Evolutionary conservation across 164 flowering plant genomes (phyloP), one percentile per base, ranked within the genome.

Genomic region (Berberis thunbergii): DNA sequence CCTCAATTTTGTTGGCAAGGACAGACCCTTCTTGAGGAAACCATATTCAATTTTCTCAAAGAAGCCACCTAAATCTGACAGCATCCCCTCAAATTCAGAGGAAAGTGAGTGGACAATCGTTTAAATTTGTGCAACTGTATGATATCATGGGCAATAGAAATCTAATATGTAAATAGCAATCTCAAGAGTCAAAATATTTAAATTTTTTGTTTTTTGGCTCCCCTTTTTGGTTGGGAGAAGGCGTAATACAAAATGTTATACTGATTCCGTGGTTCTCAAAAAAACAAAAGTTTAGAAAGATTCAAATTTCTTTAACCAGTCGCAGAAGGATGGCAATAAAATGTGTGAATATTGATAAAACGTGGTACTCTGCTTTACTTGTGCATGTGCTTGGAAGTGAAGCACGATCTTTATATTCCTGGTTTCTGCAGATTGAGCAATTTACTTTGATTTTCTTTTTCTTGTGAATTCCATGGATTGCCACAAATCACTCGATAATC

Each of bases 61-160:
- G 83, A 85, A 80, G 73, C 83, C 85, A 45, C 89, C 84, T 2
- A 80, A 74, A 69, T 81, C 83, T 38, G 77, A 59, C 12, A 61
- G 2, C 38, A 55, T 62, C 44, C 54, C 84, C 54, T 58, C 67
- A 6, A 56, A 53, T 63, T 43, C 63, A 2, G 81, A 73, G 56
- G 86, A 76, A 59, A 76, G 65, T 61, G 88, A 81, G 46, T 85
- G 89, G 91, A 83, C 87, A 38, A 59, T 81, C 63, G 76, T 87
- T 66, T 85, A 74, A 77, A 57, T 41, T 13, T 41, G 52, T 40
- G 7, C 7, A n/a, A 41, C 43, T 8, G 38, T 46, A 50, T 63
- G 42, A 39, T 61, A 50, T 44, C n/a, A 4, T 59, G 11, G 39
- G 3, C 40, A 43, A 61, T 61, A 43, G 56, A 38, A 44, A 26